These are phyloP conservation scores for Crepidotus variabilis DNA, from an alignment of 768 basidiomycete species.

Conservation along the genomic window DNA sequence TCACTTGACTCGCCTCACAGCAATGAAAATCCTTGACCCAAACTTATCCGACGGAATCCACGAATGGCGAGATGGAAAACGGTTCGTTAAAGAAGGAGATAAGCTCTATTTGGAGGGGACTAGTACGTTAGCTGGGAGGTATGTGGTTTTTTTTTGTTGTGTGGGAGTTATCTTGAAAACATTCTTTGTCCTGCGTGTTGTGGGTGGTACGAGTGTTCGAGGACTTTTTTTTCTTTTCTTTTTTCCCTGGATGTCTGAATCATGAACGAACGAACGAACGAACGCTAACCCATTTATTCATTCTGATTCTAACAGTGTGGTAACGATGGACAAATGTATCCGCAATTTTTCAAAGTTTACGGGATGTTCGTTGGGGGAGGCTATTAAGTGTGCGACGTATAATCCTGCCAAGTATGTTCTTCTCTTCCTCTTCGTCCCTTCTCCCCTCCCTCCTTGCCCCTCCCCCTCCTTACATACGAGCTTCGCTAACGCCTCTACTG, in stretches of 20 bases:
- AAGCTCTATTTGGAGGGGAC: conserved; percentile 83
- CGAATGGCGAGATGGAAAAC: conserved; percentile 82
- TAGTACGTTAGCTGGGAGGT: conserved; percentile 87
- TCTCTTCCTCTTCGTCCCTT: no score
- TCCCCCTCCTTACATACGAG: background rate
- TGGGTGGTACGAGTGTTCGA: no score
- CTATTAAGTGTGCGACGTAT: conserved; percentile 81
- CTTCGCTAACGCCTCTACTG: background rate
- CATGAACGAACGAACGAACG: no score
- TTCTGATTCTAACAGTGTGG: conserved; percentile 51
- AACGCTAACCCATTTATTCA: no score
- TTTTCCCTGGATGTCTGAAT: no score
- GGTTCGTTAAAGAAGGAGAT: conserved; percentile 77
- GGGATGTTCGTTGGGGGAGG: conserved; percentile 76
- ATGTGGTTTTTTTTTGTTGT: conserved; percentile 16
- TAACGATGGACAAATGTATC: conserved; percentile 81
- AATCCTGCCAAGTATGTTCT: conserved; percentile 74
- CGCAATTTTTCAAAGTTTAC: conserved; percentile 84
- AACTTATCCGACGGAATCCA: conserved; percentile 79
- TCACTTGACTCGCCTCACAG: conserved; percentile 24
- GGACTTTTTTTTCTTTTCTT: no score
- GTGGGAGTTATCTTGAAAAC: no score
- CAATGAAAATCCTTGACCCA: conserved; percentile 85
- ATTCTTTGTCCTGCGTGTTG: no score
- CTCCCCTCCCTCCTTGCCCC: no score